Conservation (phyloP, 1,284 basidiomycete genomes). For the Ustilago lituana region DNA sequence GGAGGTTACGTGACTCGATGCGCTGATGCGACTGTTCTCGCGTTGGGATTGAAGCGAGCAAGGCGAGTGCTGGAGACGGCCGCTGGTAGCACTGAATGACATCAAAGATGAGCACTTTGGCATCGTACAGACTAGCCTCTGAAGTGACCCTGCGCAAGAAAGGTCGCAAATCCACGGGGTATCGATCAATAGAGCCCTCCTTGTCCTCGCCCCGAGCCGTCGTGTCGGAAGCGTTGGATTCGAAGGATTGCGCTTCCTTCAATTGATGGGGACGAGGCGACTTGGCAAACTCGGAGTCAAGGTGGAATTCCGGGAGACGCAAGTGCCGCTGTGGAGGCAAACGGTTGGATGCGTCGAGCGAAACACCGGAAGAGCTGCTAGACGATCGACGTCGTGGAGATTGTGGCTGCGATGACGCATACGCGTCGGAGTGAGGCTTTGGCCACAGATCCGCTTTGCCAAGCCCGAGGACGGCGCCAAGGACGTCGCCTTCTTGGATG, state of each 20-base stretch:
- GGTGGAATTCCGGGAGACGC: conserved; percentile 35
- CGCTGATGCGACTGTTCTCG: background rate
- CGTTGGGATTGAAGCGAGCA: background rate
- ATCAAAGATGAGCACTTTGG: conserved; percentile 46
- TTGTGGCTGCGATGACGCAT: background rate
- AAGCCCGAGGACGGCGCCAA: conserved; percentile 60
- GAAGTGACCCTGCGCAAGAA: conserved; percentile 4
- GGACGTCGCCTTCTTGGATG: conserved; percentile 57
- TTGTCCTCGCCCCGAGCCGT: conserved; percentile 31
- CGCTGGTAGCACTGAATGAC: conserved; percentile 50
- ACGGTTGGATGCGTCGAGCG: background rate
- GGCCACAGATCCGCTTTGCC: conserved; percentile 36
- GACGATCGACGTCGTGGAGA: conserved; percentile 16
- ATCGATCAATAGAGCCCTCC: conserved; percentile 7
- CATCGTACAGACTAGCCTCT: background rate
- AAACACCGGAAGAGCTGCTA: conserved; percentile 18
- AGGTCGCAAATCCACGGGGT: conserved; percentile 26
- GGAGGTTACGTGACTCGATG: background rate
- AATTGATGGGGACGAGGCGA: conserved; percentile 40
- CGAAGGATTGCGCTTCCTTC: conserved; percentile 47
- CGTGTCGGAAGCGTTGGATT: conserved; percentile 35
- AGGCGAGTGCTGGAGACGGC: background rate
- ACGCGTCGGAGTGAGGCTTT: conserved; percentile 2
- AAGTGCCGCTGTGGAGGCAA: conserved; percentile 15
- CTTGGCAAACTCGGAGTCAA: conserved; percentile 18